Evolutionary conservation across 768 basidiomycete genomes (phyloP).

Genomic region (Wakefieldia striispora): DNA sequence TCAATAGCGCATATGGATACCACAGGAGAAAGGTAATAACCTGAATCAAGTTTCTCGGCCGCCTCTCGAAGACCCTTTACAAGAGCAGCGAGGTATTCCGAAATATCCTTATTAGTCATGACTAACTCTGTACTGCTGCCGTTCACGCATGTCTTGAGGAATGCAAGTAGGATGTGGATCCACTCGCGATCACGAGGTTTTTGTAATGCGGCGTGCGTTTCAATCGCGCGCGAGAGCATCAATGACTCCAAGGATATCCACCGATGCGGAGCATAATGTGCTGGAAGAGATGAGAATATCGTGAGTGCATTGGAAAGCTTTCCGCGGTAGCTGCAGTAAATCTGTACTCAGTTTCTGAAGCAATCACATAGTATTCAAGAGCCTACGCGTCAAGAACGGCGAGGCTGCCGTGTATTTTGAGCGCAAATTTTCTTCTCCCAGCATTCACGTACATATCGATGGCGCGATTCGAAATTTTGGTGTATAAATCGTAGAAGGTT

Average conservation of each 20-base stretch:
- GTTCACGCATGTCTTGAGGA: conserved; percentile 66
- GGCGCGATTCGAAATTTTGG: conserved; percentile 70
- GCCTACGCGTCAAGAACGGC: conserved; percentile 89
- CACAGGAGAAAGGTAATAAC: conserved; percentile 34
- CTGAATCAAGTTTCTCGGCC: conserved; percentile 51
- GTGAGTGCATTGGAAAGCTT: conserved; percentile 60
- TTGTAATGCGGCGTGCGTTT: conserved; percentile 57
- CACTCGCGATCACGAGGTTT: conserved; percentile 72
- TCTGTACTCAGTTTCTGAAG: conserved; percentile 7
- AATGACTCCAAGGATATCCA: conserved; percentile 81
- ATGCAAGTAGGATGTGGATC: conserved; percentile 75
- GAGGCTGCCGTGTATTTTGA: conserved; percentile 80
- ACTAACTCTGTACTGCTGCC: conserved; percentile 52
- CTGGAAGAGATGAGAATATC: conserved; percentile 77
- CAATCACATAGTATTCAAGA: background rate
- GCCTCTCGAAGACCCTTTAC: conserved; percentile 48
- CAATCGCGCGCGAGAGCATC: conserved; percentile 73
- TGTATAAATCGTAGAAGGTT: conserved; percentile 77
- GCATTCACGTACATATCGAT: conserved; percentile 83
- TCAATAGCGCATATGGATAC: conserved; percentile 10
- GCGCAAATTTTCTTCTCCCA: conserved; percentile 81
- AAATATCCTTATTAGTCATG: conserved; percentile 48
- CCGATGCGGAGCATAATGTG: conserved; percentile 77
- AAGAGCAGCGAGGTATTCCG: conserved; percentile 51
- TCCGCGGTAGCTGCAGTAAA: conserved; percentile 58